Evolutionary conservation across 140 eudicot genomes (phyloP), one percentile per base, ranked within the genome.

Genomic region (Eryngium alpinum): DNA sequence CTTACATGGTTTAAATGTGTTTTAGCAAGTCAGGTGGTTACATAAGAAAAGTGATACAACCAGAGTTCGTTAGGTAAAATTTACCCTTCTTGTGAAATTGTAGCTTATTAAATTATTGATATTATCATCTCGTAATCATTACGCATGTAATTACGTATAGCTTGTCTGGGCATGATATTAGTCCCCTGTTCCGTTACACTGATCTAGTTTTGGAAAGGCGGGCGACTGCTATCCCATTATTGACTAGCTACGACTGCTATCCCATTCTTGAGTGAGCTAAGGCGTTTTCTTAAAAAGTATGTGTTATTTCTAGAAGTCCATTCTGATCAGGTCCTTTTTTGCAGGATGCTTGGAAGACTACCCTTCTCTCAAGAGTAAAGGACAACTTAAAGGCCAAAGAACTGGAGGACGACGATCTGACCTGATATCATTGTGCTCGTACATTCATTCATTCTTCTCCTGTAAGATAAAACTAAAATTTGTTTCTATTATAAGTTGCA

Each of bases 341-440:
- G 76, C 84, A 90, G 96, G 96, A 89, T 86, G 88, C 92, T 67
- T 89, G 92, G 96, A 92, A 83, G 84, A 90, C 92, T 12, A 89
- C 96, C 18, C 92, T 89, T 72, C 88, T 90, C 22, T 69, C 88
- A 84, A 90, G 95, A 85, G 96, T 90, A 38, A 92, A 90, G 87
- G 93, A 90, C 71, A 79, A 85, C 52, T 63, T 92, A 75, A 90
- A 90, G 88, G 93, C 91, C n/a, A 89, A 87, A 84, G 93, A 90
- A 84, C 74, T 87, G 33, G 95, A 92, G 85, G 93, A 90, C 51
- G 96, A 92, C 79, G 93, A 92, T 88, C 91, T 90, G 70, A 92
- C 93, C 77, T 90, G 70, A 85, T 83, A 27, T 27, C 1, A 57
- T 7, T 18, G 7, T 4, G 14, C 57, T 16, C 27, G 38, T 43